A percentile compares a stretch with the other conserved stretches of the same genome.
Evolutionary conservation across 139 green algal species (phyloP).

Genomic region (Closterium sp.): DNA sequence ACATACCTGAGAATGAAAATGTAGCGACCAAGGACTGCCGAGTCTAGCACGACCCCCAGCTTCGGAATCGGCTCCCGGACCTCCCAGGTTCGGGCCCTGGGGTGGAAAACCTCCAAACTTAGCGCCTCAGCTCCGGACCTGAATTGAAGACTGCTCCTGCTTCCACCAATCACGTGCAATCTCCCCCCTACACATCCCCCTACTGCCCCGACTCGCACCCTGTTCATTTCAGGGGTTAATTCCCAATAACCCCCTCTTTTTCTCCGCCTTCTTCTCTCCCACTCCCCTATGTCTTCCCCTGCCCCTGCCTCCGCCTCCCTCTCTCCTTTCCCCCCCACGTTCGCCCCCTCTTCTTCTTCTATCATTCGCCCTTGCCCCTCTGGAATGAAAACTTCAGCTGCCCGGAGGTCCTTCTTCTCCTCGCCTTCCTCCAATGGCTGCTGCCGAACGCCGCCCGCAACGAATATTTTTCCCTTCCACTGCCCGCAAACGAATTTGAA

Average conservation of each 20-base stretch:
- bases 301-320: not conserved
- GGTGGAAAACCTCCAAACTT: conserved; percentile 5
- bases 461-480: not conserved
- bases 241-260: not conserved
- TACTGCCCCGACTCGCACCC: not conserved
- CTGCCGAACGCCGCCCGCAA: not conserved
- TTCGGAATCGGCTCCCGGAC: not conserved
- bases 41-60: not conserved
- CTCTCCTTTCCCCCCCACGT: not conserved
- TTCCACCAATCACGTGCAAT: not conserved
- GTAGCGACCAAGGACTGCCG: not conserved
- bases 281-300: not conserved
- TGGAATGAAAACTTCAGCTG: not conserved
- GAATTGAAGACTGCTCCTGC: not conserved
- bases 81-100: conserved; percentile 4
- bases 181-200: not conserved
- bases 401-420: conserved; percentile 2
- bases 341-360: not conserved
- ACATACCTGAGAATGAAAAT: not conserved
- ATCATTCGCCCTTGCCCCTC: not conserved
- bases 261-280: not conserved
- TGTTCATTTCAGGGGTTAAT: not conserved
- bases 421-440: not conserved
- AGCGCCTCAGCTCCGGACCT: not conserved
- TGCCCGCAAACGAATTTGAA: conserved; percentile 3